phyloP scores from a whole-genome alignment of 2,329 filamentous ascomycete species.

The Tolypocladium inflatum region DNA sequence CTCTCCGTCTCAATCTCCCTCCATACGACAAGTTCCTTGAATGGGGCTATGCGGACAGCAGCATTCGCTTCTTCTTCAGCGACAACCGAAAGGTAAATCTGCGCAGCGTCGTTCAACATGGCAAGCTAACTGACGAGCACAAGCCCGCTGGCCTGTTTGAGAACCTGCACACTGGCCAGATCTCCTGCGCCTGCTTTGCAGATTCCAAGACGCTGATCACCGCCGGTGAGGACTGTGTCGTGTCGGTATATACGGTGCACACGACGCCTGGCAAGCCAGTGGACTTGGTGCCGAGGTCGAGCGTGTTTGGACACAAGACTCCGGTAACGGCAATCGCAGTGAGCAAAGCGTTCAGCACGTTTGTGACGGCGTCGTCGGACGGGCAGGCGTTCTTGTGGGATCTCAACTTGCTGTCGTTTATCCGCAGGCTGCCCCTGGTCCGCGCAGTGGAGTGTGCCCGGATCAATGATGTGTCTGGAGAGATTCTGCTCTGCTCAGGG shows the following conservation, averaged over 20 bases:
- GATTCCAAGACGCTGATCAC: constrained; percentile 89
- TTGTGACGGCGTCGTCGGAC: constrained; percentile 74
- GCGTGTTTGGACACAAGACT: constrained; percentile 82
- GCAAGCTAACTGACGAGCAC: constrained; percentile 15
- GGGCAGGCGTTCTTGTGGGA: constrained; percentile 89
- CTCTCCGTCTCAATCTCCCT: constrained; percentile 79
- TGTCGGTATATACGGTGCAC: constrained; percentile 71
- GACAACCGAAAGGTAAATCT: constrained; percentile 62
- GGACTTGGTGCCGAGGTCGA: constrained; percentile 69
- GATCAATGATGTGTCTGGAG: constrained; percentile 85
- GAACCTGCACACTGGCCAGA: constrained; percentile 83
- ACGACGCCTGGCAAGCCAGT: constrained; percentile 57
- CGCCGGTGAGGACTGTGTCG: constrained; percentile 82
- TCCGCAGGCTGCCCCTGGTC: constrained; percentile 58
- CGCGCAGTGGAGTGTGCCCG: constrained; percentile 61
- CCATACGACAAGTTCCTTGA: constrained; percentile 91
- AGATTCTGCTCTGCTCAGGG: constrained; percentile 77
- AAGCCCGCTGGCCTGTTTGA: constrained; percentile 77
- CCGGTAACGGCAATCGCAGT: constrained; percentile 76
- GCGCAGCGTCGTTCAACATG: not conserved
- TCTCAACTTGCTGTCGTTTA: constrained; percentile 79
- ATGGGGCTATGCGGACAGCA: constrained; percentile 93
- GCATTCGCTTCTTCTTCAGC: constrained; percentile 80
- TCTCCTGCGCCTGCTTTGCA: constrained; percentile 74
- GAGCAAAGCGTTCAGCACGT: constrained; percentile 78